phyloP scores from a whole-genome alignment of 345 rosid genomes.

The Moricandia moricandioides region DNA sequence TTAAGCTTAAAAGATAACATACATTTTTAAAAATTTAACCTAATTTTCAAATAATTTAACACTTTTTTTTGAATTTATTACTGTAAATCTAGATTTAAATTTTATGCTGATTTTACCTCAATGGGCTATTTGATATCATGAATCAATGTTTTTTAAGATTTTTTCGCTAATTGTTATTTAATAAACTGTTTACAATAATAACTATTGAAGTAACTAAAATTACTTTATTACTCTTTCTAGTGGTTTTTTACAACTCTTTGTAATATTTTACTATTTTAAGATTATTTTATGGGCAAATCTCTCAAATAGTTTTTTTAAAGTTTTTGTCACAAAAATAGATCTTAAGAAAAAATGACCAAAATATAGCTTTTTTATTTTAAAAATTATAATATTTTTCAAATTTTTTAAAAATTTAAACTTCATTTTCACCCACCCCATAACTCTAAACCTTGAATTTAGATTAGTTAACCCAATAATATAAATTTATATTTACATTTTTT shows the following conservation, averaged over 20 bases:
- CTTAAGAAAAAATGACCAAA: no score
- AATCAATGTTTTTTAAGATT: background rate
- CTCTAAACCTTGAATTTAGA: no score
- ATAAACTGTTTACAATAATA: background rate
- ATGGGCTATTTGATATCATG: background rate
- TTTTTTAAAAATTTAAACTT: no score
- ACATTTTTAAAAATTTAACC: background rate
- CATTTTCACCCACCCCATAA: no score
- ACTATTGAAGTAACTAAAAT: background rate
- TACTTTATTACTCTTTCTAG: background rate
- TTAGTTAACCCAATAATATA: no score
- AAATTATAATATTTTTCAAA: no score
- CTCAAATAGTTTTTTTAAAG: no score
- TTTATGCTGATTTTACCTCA: background rate
- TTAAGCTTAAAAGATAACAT: background rate
- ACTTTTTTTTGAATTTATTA: no score
- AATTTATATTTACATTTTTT: no score
- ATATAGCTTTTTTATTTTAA: no score
- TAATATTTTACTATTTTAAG: no score
- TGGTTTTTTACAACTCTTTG: background rate
- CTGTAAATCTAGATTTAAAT: background rate
- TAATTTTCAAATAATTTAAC: background rate
- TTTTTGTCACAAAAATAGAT: no score
- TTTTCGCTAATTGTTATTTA: background rate
- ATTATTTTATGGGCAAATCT: background rate